Percentiles rank a stretch among this genome's conserved stretches.
Conservation (phyloP, 352 stramenopile genomes). For the Globisporangium alternatum region DNA sequence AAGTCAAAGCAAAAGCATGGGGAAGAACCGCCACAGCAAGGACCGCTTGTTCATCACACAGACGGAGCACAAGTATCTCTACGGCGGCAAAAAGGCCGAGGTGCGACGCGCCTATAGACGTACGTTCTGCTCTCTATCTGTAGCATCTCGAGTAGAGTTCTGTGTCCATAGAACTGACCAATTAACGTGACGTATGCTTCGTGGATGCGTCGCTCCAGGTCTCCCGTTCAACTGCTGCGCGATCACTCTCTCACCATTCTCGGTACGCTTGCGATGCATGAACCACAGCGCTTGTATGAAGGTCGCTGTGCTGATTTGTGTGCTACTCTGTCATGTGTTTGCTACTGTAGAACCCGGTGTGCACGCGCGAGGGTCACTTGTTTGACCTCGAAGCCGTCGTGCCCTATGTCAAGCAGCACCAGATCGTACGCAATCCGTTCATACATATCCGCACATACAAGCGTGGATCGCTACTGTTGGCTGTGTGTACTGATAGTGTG, state of each 20-base stretch:
- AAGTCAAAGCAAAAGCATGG: slow-evolving; percentile 36
- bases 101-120: slow-evolving; percentile 74
- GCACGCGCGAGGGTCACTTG: slow-evolving; percentile 92
- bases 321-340: background rate
- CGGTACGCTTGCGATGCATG: slow-evolving; percentile 25
- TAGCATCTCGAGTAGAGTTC: background rate
- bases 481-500: background rate
- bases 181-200: background rate
- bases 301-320: too few relatives aligned
- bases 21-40: slow-evolving; percentile 91
- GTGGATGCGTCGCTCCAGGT: slow-evolving; percentile 27
- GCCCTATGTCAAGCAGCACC: slow-evolving; percentile 95
- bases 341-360: slow-evolving; percentile 87
- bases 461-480: background rate
- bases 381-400: slow-evolving; percentile 97
- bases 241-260: slow-evolving; percentile 92
- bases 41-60: slow-evolving; percentile 88
- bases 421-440: slow-evolving; percentile 64
- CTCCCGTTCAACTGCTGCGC: slow-evolving; percentile 98
- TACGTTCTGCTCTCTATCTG: slow-evolving; percentile 20
- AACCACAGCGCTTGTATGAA: slow-evolving; percentile 1
- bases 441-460: background rate
- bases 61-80: slow-evolving; percentile 92
- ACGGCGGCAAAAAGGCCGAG: slow-evolving; percentile 90
- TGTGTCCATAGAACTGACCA: background rate